Percentiles rank a stretch among this genome's conserved stretches.
These are phyloP conservation scores for Alternaria sp. DNA, from an alignment of 2,329 filamentous ascomycete genomes.

Conservation along the genomic window DNA sequence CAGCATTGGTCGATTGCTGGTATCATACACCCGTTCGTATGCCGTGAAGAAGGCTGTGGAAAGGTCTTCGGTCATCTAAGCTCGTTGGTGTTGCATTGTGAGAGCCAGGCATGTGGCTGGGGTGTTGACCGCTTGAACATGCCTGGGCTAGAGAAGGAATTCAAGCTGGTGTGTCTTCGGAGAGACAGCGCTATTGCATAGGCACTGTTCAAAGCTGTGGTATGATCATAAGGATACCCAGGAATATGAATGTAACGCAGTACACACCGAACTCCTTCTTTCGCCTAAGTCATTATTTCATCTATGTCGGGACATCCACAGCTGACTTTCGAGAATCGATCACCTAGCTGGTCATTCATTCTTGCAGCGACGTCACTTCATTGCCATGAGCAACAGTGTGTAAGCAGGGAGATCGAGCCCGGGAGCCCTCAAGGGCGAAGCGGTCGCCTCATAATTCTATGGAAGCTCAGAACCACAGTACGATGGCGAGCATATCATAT, in stretches of 20 bases:
- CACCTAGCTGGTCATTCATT: background rate
- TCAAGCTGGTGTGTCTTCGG: constrained; percentile 19
- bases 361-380: too few relatives aligned
- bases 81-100: constrained; percentile 39
- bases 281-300: background rate
- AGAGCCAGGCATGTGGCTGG: constrained; percentile 41
- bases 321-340: background rate
- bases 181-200: constrained; percentile 9
- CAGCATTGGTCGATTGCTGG: constrained; percentile 36
- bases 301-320: background rate
- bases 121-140: constrained; percentile 35
- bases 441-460: too few relatives aligned
- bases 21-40: constrained; percentile 41
- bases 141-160: constrained; percentile 32
- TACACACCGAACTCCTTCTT: background rate
- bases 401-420: too few relatives aligned
- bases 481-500: too few relatives aligned
- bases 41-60: constrained; percentile 35
- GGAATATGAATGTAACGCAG: background rate
- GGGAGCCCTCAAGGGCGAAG: too few relatives aligned
- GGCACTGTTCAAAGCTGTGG: background rate
- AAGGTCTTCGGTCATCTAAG: constrained; percentile 40
- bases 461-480: too few relatives aligned
- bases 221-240: background rate
- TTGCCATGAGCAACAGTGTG: too few relatives aligned